Percentiles rank a stretch among this genome's conserved stretches.
phyloP scores from a whole-genome alignment of 495 filamentous ascomycete species.

The Aspergillus bertholletiae region DNA sequence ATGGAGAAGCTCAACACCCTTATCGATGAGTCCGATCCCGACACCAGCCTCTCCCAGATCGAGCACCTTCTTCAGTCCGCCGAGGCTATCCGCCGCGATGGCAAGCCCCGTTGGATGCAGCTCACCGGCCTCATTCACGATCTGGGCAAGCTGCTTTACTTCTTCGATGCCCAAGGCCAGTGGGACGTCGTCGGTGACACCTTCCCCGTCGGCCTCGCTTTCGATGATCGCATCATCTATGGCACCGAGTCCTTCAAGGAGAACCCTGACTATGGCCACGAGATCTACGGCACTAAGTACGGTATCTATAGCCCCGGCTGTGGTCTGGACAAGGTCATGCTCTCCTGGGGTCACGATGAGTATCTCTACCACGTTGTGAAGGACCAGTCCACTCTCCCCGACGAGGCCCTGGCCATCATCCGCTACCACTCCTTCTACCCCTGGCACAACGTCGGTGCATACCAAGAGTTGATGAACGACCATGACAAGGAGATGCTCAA shows the following conservation, averaged over 20 bases:
- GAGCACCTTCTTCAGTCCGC: constrained; percentile 84
- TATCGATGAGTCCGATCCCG: constrained; percentile 84
- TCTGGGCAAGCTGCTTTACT: constrained; percentile 82
- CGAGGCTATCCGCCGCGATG: constrained; percentile 81
- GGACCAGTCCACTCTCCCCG: constrained; percentile 71
- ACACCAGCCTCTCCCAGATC: constrained; percentile 82
- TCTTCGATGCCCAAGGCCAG: constrained; percentile 76
- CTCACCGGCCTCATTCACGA: constrained; percentile 86
- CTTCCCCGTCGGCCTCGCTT: constrained; percentile 85
- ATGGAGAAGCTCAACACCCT: constrained; percentile 87
- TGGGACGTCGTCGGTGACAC: constrained; percentile 94
- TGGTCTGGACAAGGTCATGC: constrained; percentile 79
- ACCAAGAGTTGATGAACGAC: constrained; percentile 75
- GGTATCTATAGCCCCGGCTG: constrained; percentile 77
- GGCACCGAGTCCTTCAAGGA: constrained; percentile 62
- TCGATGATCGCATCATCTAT: constrained; percentile 75
- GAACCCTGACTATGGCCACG: constrained; percentile 66
- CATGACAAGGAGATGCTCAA: constrained; percentile 74
- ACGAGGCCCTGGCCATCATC: constrained; percentile 85
- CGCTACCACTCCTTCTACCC: constrained; percentile 88
- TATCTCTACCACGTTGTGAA: constrained; percentile 83
- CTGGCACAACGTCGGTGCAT: constrained; percentile 79
- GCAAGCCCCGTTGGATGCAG: constrained; percentile 93
- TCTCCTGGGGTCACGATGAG: constrained; percentile 91
- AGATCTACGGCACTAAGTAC: constrained; percentile 64